Conservation (phyloP, 1,139 yeast species). For the Sugiyamaella grinbergsii region DNA sequence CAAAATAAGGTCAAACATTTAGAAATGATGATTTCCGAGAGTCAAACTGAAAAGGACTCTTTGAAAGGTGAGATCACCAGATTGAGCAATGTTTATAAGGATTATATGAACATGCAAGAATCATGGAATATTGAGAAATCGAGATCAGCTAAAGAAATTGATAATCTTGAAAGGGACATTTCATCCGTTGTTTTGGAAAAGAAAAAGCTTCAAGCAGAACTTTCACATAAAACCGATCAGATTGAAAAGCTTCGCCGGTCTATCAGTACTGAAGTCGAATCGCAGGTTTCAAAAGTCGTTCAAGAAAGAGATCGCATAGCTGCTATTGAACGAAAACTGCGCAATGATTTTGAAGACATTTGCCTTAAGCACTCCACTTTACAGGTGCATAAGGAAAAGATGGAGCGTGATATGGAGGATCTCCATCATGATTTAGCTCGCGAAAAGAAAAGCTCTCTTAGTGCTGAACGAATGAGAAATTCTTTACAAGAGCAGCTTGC, state of each 20-base stretch:
- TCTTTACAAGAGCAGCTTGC: slow-evolving; percentile 34
- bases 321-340: slow-evolving; percentile 44
- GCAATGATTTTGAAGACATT: slow-evolving; percentile 37
- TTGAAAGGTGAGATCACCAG: slow-evolving; percentile 35
- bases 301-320: slow-evolving; percentile 44
- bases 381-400: slow-evolving; percentile 54
- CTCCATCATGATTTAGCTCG: slow-evolving; percentile 46
- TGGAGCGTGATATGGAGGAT: slow-evolving; percentile 76
- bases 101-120: slow-evolving; percentile 31
- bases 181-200: slow-evolving; percentile 33
- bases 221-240: slow-evolving; percentile 37
- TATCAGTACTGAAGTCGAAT: slow-evolving; percentile 48
- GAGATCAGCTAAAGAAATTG: slow-evolving; percentile 32
- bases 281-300: slow-evolving; percentile 45
- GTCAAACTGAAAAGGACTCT: slow-evolving; percentile 48
- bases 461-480: slow-evolving; percentile 32
- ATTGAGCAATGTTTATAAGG: slow-evolving; percentile 31
- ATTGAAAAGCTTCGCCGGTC: slow-evolving; percentile 43
- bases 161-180: slow-evolving; percentile 30
- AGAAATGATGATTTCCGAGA: slow-evolving; percentile 35
- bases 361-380: slow-evolving; percentile 31
- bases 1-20: slow-evolving; percentile 28
- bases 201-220: slow-evolving; percentile 35
- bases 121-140: slow-evolving; percentile 36
- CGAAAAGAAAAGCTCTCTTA: slow-evolving; percentile 35